Base-by-base conservation (phyloP, 2,329 filamentous ascomycete species). In the Phialophora tarda region DNA sequence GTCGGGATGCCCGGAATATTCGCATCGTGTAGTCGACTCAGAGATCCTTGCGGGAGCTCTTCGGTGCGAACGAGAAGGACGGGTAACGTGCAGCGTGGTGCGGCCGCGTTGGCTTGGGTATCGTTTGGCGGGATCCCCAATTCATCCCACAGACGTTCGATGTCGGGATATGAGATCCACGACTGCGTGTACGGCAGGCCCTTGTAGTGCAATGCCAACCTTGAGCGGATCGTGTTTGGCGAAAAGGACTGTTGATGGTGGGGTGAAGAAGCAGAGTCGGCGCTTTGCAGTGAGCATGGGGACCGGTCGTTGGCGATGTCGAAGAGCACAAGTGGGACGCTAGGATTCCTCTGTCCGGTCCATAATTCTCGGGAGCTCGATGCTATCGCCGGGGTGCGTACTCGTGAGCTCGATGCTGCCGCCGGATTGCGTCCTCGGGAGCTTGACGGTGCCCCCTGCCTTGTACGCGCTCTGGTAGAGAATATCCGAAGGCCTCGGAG, bases 171-270 rank as follows among this genome's bases (percentile, higher is more conserved):
- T 3, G 62, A 64, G 34, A 64, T 64, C 44, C 47, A 54, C n/a
- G 56, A 64, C 21, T 64, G 41, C 8, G 56, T 64, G 47, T 64
- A 64, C 10, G 44, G 21, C 14, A 64, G 14, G 4, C 62, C 55
- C 34, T 60, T 60, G 34, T 60, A 64, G 30, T 64, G 55, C 14
- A 64, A 41, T n/a, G 62, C 55, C 62, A 64, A n/a, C 11, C 62
- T 56, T 17, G 62, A 41, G 11, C 62, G 62, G 44, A 64, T 44
- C 30, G 62, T 64, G 56, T 64, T 64, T n/a, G 62, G 62, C 17
- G 62, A 64, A 50, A 62, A 62, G 1, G 50, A 56, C 23, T 32
- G 6, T 11, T 59, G 57, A 23, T 1, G 30, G 26, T 41, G 38
- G 17, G 28, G 41, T 11, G 44, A 59, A 4, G 56, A 32, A 8